Evolutionary conservation across 2,329 filamentous ascomycete genomes (phyloP), one percentile per base, ranked within the genome.

Genomic region (Epichloe hybrida): DNA sequence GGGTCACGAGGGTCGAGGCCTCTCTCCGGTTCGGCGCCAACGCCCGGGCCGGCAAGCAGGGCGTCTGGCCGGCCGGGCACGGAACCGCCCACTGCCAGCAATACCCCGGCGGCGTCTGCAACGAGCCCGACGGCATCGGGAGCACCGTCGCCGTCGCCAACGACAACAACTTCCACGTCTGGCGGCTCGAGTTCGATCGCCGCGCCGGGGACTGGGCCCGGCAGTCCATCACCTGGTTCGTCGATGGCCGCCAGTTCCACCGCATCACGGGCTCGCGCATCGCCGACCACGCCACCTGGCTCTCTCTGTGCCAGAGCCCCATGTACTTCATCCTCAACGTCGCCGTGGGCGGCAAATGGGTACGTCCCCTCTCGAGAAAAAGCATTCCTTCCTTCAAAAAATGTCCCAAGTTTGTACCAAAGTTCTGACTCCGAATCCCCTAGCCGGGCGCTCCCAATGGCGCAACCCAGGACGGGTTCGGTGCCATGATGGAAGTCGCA

Each of bases 251-350:
- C 1, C 62, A 65, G 36, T 77, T 68, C 56, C 64, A 70, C 48
- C 65, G 65, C 20, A 58, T 79, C 21, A 67, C 63, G 2, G 76
- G 75, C 0, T 58, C 62, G 0, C 61, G 69, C 23, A 67, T 80
- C 52, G 67, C 64, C 39, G 68, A 76, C 52, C 60, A 68, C 51
- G 61, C 59, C 1, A 64, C 72, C n/a, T 80, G 76, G 76, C 67
- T 61, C 3, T 65, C 68, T 3, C 61, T 80, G 17, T 73, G 73
- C 20, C 71, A 77, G 55, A 71, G 65, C 49, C 71, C 75, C 2
- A 57, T 76, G 58, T 77, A 70, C 55, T 59, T 79, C 47, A 71
- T 80, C 50, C 61, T 80, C 49, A 79, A 80, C 53, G 65, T 80
- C 5, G 76, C 77, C 44, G 71, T 80, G 34, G 76, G 76, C 9